Conservation (phyloP, 2,329 filamentous ascomycete species). For the Talaromyces piceae region DNA sequence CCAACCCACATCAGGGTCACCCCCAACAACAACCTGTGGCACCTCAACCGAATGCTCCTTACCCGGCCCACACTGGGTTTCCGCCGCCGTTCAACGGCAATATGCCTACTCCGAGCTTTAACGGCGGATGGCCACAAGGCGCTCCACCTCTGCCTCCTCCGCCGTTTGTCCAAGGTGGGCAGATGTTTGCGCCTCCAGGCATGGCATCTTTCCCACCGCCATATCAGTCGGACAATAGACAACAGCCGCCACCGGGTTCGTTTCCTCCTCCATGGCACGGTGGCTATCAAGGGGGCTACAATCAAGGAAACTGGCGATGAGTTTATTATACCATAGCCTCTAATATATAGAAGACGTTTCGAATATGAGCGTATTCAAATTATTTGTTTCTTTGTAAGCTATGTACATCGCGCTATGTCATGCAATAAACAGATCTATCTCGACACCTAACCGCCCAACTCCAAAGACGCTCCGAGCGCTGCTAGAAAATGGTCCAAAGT, state of each 20-base stretch:
- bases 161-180: conserved; percentile 13
- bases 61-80: conserved; percentile 6
- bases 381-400: background rate
- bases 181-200: conserved; percentile 14
- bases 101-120: conserved; percentile 25
- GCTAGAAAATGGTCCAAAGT: background rate
- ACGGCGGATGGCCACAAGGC: conserved; percentile 27
- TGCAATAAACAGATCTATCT: background rate
- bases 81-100: conserved; percentile 12
- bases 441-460: background rate
- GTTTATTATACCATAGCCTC: background rate
- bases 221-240: conserved; percentile 9
- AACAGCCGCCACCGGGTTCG: conserved; percentile 24
- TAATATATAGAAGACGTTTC: background rate
- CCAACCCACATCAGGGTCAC: conserved; percentile 12
- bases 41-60: conserved; percentile 10
- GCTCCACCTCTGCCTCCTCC: conserved; percentile 25
- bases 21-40: conserved; percentile 9
- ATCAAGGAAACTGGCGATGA: conserved; percentile 5
- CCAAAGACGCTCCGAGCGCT: background rate
- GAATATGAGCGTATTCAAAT: too few species aligned
- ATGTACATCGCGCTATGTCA: background rate
- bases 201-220: conserved; percentile 6
- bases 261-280: conserved; percentile 17
- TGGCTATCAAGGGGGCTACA: conserved; percentile 4